These are phyloP conservation scores for Fusarium keratoplasticum DNA, from an alignment of 2,329 filamentous ascomycete species.

Conservation along the genomic window DNA sequence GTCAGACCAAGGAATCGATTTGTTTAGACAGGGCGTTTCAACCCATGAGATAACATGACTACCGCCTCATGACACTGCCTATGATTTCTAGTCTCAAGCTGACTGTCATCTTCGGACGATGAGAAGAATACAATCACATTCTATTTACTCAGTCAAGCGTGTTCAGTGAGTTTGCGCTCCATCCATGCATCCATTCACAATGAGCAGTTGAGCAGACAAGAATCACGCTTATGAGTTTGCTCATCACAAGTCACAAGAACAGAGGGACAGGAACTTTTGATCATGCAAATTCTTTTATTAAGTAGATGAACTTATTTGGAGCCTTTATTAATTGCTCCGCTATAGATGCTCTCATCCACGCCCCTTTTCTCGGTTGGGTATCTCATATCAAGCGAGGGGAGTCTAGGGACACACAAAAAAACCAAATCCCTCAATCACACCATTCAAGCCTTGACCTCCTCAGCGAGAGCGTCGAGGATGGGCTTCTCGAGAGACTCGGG, in stretches of 20 bases:
- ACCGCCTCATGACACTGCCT: not conserved
- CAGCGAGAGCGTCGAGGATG: constrained; percentile 77
- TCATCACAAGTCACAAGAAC: not conserved
- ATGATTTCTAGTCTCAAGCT: not conserved
- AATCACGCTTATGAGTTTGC: not conserved
- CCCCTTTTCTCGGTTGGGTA: constrained; percentile 24
- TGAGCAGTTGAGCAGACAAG: too few relatives aligned
- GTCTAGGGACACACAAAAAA: not conserved
- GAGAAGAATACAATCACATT: not conserved
- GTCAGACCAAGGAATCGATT: not conserved
- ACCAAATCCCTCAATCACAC: not conserved
- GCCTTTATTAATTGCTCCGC: constrained; percentile 8
- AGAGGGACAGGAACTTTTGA: not conserved
- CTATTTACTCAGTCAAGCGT: not conserved
- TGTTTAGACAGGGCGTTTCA: not conserved
- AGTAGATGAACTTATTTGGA: not conserved
- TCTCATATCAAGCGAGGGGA: constrained; percentile 31
- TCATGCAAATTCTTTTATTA: not conserved
- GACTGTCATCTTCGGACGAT: not conserved
- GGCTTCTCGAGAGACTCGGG: constrained; percentile 81
- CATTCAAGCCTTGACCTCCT: constrained; percentile 24
- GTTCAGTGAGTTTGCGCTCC: not conserved
- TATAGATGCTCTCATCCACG: not conserved
- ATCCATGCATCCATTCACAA: too few relatives aligned
- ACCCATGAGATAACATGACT: not conserved